A percentile compares a stretch with the other conserved stretches of the same genome.
These are phyloP conservation scores for Aurifilum marmelostoma DNA, from an alignment of 2,329 filamentous ascomycete species.

Conservation along the genomic window DNA sequence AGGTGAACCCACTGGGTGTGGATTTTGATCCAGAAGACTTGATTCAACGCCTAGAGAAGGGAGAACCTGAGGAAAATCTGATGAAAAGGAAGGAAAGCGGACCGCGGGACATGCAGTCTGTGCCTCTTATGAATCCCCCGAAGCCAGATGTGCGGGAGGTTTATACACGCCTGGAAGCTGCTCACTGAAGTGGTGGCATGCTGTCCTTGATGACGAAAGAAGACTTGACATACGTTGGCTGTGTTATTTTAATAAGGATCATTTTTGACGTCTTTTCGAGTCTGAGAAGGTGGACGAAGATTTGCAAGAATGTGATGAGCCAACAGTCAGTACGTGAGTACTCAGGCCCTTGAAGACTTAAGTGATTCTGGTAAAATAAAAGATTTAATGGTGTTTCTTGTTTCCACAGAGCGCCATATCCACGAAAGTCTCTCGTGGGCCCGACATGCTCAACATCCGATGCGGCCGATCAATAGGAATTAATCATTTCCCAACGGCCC, in stretches of 20 bases:
- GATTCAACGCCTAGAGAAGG: constrained; percentile 6
- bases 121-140: constrained; percentile 4
- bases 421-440: neutral
- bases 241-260: neutral
- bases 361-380: too few relatives aligned
- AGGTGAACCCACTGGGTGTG: constrained; percentile 42
- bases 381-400: neutral
- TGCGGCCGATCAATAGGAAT: neutral
- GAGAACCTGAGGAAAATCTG: constrained; percentile 3
- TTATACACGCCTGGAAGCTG: neutral
- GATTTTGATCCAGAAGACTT: constrained; percentile 29
- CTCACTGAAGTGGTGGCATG: neutral
- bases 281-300: neutral
- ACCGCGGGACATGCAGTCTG: neutral
- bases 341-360: too few relatives aligned
- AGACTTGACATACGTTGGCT: neutral
- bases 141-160: constrained; percentile 9
- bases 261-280: neutral
- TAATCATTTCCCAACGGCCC: constrained; percentile 29
- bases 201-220: neutral
- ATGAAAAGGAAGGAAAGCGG: constrained; percentile 13
- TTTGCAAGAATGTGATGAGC: neutral
- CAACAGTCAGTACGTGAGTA: too few relatives aligned
- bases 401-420: neutral
- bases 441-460: neutral